These are phyloP conservation scores for Dactylellina drechsleri DNA, from an alignment of 2,329 filamentous ascomycete species.

Conservation along the genomic window DNA sequence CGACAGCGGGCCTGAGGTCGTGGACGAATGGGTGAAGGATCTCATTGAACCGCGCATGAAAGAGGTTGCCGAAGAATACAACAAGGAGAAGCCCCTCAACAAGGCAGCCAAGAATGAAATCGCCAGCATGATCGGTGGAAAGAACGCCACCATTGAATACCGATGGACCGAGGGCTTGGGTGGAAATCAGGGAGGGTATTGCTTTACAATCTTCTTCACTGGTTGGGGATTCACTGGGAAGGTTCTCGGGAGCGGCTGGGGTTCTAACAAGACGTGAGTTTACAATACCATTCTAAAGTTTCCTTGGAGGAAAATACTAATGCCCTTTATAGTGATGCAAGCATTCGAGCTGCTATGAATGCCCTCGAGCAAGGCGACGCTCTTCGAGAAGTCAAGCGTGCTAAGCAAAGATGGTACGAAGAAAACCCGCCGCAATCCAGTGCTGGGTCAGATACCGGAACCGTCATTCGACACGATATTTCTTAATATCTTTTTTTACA, in stretches of 20 bases:
- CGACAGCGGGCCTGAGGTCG: conserved; percentile 53
- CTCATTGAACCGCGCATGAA: conserved; percentile 57
- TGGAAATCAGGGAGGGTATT: conserved; percentile 58
- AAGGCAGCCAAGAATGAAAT: conserved; percentile 58
- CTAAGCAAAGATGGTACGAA: conserved; percentile 52
- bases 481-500: not conserved
- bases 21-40: conserved; percentile 55
- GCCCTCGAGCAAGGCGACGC: conserved; percentile 55
- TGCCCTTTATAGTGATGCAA: conserved; percentile 55
- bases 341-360: conserved; percentile 58
- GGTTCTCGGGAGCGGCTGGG: conserved; percentile 58
- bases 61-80: conserved; percentile 53
- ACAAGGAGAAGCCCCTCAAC: conserved; percentile 55
- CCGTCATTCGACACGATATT: conserved; percentile 35
- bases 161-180: conserved; percentile 56
- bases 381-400: conserved; percentile 40
- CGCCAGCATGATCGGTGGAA: conserved; percentile 53
- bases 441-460: conserved; percentile 20
- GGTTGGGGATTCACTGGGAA: conserved; percentile 57
- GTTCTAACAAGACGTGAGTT: conserved; percentile 57
- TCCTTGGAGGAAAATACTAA: conserved; percentile 8
- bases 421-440: conserved; percentile 12
- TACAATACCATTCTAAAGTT: conserved; percentile 4
- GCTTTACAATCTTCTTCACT: conserved; percentile 57
- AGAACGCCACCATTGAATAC: conserved; percentile 55